Conservation (phyloP, 208 protist genomes). For the Trypanosomatidae sp. region DNA sequence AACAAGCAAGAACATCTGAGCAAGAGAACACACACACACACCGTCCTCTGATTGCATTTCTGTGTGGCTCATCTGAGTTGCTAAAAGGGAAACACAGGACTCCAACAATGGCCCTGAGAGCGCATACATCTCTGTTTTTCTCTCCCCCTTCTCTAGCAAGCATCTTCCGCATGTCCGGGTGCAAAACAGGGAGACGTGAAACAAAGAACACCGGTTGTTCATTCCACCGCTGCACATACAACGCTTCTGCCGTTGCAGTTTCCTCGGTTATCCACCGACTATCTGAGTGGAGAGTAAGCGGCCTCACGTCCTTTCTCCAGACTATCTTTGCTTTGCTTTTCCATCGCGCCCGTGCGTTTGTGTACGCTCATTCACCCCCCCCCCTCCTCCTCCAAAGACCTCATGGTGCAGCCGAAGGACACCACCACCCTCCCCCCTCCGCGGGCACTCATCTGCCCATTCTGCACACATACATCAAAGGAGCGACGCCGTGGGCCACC, state of each 20-base stretch:
- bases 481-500: not conserved
- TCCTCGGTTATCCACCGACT: not conserved
- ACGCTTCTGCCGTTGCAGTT: not conserved
- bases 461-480: not conserved
- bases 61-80: not conserved
- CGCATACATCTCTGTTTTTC: not conserved
- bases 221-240: not conserved
- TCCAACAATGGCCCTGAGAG: not conserved
- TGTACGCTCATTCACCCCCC: no score
- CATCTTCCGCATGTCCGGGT: not conserved
- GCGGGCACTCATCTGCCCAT: not conserved
- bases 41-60: not conserved
- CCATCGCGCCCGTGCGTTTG: not conserved
- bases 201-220: not conserved
- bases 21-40: not conserved
- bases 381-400: no score
- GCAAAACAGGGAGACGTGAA: not conserved
- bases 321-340: not conserved
- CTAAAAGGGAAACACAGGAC: not conserved
- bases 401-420: no score
- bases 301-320: not conserved
- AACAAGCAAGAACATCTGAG: not conserved
- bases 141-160: not conserved
- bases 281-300: not conserved
- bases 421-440: no score